phyloP scores from a whole-genome alignment of 768 basidiomycete genomes.

The Lactifluus volemus region DNA sequence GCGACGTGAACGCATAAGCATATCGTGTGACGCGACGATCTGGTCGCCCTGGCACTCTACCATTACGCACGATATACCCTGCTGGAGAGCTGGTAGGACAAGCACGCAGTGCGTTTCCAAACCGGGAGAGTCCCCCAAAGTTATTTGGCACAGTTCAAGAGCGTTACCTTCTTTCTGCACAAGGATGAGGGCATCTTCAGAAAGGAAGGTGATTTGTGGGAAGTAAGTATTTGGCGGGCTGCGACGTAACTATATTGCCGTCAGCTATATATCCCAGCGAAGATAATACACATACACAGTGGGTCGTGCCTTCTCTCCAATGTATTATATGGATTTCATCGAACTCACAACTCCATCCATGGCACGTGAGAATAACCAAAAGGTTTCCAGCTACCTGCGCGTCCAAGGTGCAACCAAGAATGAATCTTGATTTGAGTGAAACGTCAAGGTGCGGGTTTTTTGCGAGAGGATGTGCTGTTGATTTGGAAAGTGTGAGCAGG shows the following conservation, averaged over 20 bases:
- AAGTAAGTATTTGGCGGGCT: constrained; percentile 14
- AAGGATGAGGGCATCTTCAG: constrained; percentile 8
- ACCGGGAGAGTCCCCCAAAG: neutral
- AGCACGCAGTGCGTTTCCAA: too few species aligned
- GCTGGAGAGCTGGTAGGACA: too few species aligned
- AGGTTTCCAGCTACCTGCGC: constrained; percentile 9
- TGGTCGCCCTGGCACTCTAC: constrained; percentile 8
- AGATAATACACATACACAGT: constrained; percentile 1
- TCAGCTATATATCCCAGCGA: neutral
- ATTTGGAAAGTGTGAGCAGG: constrained; percentile 12
- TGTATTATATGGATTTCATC: constrained; percentile 12
- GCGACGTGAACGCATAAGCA: neutral
- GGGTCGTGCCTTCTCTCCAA: constrained; percentile 11
- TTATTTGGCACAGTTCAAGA: constrained; percentile 14
- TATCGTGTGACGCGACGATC: too few species aligned
- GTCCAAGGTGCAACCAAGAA: constrained; percentile 10
- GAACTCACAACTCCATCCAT: constrained; percentile 10
- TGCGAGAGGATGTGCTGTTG: constrained; percentile 8
- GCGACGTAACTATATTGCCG: constrained; percentile 1
- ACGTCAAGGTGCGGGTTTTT: constrained; percentile 7
- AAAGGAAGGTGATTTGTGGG: constrained; percentile 12
- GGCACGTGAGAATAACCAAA: constrained; percentile 11
- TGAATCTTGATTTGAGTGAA: constrained; percentile 12
- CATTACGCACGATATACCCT: neutral
- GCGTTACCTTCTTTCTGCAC: constrained; percentile 13